Evolutionary conservation across 257 asterid genomes (phyloP), one percentile per base, ranked within the genome.

Genomic region (Salvia hispanica): DNA sequence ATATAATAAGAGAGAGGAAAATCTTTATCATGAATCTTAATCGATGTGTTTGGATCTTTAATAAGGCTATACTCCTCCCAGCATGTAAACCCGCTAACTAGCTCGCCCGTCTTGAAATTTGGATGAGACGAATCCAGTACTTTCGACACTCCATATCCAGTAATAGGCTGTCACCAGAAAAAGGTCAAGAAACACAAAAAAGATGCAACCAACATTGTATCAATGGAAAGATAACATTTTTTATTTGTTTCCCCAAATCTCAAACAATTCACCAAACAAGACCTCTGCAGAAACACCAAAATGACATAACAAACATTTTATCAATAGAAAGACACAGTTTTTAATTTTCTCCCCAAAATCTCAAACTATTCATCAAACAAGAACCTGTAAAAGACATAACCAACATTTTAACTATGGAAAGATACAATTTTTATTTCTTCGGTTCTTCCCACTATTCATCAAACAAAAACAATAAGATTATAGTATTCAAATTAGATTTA

Each of bases 81-180:
- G 5, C 80, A 80, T 0, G 84, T 85, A 3, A 51, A 43, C 10
- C 88, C 88, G 86, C 74, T 74, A 18, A 76, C 69, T 16, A 85
- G 46, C 48, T 85, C 88, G 42, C 79, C 91, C 52, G 80, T 74
- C 37, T 70, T 67, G 74, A 78, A 82, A 31, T 80, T 73, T 2
- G 78, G 76, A 74, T 74, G 66, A 52, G 76, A 53, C 21, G 91
- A 85, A 57, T 85, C 88, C 73, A 80, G 4, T 12, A 85, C 71
- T 58, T 62, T 72, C 47, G 70, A 55, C 5, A 85, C 91, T 46
- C 91, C 91, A 58, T 12, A 73, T 53, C 88, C 91, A 9, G 6
- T 21, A 0, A 85, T 71, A 28, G 78, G 71, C 88, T 82, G 33
- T 16, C 69, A 61, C 25, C 21, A 48, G 48, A 16, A 53, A 6